phyloP scores from a whole-genome alignment of 208 protist genomes.

The Acanthamoeba triangularis region DNA sequence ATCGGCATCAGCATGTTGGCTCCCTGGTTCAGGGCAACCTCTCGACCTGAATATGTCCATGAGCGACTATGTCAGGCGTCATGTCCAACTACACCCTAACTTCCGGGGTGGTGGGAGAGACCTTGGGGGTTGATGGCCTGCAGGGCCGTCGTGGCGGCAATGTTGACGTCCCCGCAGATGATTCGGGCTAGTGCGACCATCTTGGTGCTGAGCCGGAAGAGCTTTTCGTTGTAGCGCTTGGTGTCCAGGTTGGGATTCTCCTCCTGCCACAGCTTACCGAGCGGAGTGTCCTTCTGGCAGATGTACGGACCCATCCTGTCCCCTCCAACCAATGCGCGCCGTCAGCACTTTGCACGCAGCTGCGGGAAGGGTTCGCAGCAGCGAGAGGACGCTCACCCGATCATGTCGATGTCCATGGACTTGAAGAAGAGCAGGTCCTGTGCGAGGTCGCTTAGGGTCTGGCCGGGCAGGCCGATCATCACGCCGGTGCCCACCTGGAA shows the following conservation, averaged over 20 bases:
- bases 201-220: slow-evolving; percentile 69
- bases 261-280: slow-evolving; percentile 80
- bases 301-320: slow-evolving; percentile 87
- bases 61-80: neutral
- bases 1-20: slow-evolving; percentile 89
- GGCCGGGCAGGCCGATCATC: slow-evolving; percentile 86
- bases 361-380: neutral
- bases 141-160: slow-evolving; percentile 87
- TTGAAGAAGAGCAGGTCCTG: slow-evolving; percentile 85
- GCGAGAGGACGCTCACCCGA: slow-evolving; percentile 74
- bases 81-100: neutral
- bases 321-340: neutral
- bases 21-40: slow-evolving; percentile 49
- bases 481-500: slow-evolving; percentile 85
- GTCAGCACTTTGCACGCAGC: neutral
- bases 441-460: slow-evolving; percentile 86
- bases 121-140: slow-evolving; percentile 81
- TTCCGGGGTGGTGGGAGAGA: neutral
- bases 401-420: slow-evolving; percentile 85
- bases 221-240: slow-evolving; percentile 73
- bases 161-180: slow-evolving; percentile 81
- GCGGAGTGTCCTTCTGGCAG: slow-evolving; percentile 77
- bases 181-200: slow-evolving; percentile 83
- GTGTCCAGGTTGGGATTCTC: slow-evolving; percentile 53
- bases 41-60: neutral